A percentile compares a stretch with the other conserved stretches of the same genome.
phyloP scores from a whole-genome alignment of 129 eudicot genomes.

The Flaveria robusta region DNA sequence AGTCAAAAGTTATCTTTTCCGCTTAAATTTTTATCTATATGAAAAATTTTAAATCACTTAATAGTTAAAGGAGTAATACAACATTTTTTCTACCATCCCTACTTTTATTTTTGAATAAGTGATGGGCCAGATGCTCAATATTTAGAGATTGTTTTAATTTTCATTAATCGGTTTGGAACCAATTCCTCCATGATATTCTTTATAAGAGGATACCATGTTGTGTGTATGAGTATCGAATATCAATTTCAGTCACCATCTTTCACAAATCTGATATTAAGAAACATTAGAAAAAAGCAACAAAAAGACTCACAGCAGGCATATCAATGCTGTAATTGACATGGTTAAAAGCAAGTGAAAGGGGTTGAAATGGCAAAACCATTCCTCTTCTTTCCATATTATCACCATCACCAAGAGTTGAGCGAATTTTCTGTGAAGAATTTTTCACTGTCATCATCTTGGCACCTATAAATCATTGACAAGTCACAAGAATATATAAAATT shows the following conservation, averaged over 20 bases:
- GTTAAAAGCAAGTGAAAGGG: conserved; percentile 72
- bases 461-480: conserved; percentile 38
- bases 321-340: conserved; percentile 80
- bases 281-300: not conserved
- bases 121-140: too few species aligned
- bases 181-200: too few species aligned
- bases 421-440: conserved; percentile 2
- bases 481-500: not conserved
- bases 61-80: too few species aligned
- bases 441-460: conserved; percentile 28
- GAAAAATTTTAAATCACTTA: too few species aligned
- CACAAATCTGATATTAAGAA: not conserved
- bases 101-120: too few species aligned
- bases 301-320: conserved; percentile 73
- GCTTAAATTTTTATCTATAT: too few species aligned
- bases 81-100: too few species aligned
- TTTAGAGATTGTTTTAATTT: too few species aligned
- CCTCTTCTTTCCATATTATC: conserved; percentile 46
- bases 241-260: not conserved
- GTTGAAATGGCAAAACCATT: conserved; percentile 87
- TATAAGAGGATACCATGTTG: not conserved
- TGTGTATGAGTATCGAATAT: too few species aligned
- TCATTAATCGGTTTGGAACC: too few species aligned
- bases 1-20: too few species aligned
- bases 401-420: conserved; percentile 21